phyloP scores from a whole-genome alignment of 73 alveolate genomes.

The Blepharisma stoltei region DNA sequence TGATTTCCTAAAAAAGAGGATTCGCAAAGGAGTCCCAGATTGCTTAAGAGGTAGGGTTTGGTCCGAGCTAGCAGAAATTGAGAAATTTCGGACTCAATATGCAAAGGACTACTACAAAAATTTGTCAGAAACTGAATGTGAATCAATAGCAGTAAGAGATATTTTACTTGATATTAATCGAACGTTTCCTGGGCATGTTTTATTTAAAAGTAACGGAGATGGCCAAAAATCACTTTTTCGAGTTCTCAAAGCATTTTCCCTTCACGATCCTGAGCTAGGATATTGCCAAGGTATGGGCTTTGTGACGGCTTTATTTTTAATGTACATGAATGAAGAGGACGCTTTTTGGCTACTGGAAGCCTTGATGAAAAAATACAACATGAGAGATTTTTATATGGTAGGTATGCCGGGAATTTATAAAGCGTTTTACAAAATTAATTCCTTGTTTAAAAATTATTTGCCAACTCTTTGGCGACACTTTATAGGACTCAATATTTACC shows the following conservation, averaged over 20 bases:
- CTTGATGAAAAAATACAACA: not conserved
- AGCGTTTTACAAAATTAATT: not conserved
- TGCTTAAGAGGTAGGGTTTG: not conserved
- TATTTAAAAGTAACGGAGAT: constrained; percentile 13
- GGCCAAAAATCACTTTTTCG: constrained; percentile 42
- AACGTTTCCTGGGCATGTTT: constrained; percentile 28
- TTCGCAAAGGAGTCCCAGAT: constrained; percentile 9
- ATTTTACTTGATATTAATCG: constrained; percentile 32
- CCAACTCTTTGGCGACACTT: not conserved
- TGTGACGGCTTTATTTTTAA: constrained; percentile 50
- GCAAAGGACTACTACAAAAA: not conserved
- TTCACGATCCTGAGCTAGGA: constrained; percentile 59
- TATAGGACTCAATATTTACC: not conserved
- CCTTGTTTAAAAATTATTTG: not conserved
- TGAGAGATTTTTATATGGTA: not conserved
- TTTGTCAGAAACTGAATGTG: not conserved
- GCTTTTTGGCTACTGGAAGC: constrained; percentile 28
- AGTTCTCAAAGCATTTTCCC: constrained; percentile 62
- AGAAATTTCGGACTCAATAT: not conserved
- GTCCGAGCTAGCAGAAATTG: not conserved
- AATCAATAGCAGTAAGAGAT: not conserved
- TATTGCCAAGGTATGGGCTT: constrained; percentile 82
- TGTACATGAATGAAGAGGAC: constrained; percentile 48
- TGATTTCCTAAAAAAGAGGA: not conserved
- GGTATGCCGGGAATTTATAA: not conserved